A percentile compares a stretch with the other conserved stretches of the same genome.
Evolutionary conservation across 2,329 filamentous ascomycete species (phyloP).

Genomic region (Aspergillus eucalypticola): DNA sequence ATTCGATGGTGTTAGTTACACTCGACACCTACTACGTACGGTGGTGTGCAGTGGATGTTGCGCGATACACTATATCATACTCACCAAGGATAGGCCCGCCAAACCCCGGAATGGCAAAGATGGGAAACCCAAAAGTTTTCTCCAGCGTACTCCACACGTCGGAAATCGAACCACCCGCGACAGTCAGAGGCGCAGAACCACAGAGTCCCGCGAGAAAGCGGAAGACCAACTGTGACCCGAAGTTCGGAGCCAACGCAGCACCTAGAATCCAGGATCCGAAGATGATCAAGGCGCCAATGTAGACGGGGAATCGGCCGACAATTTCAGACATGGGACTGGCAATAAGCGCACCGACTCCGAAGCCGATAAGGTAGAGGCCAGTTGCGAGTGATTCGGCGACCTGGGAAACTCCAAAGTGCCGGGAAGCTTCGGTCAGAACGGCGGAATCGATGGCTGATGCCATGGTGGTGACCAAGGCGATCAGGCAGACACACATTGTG

Average conservation of each 20-base stretch:
- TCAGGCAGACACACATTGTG: constrained; percentile 47
- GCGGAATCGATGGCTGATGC: constrained; percentile 57
- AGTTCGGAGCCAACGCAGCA: constrained; percentile 49
- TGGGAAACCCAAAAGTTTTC: constrained; percentile 50
- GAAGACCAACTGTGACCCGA: constrained; percentile 51
- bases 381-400: constrained; percentile 54
- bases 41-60: background rate
- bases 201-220: constrained; percentile 53
- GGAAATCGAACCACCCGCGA: constrained; percentile 46
- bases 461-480: constrained; percentile 53
- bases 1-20: background rate
- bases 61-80: background rate
- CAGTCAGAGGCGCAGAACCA: constrained; percentile 46
- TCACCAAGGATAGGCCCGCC: constrained; percentile 28
- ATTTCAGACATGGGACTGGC: constrained; percentile 53
- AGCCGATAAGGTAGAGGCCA: constrained; percentile 44
- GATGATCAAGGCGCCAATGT: constrained; percentile 47
- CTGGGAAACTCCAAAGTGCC: constrained; percentile 51
- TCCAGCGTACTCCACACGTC: constrained; percentile 52
- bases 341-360: constrained; percentile 51
- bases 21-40: background rate
- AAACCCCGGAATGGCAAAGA: constrained; percentile 51
- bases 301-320: constrained; percentile 52
- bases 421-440: constrained; percentile 47
- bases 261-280: constrained; percentile 53